phyloP scores from a whole-genome alignment of 805 yeast species.

The Sugiyamaella marilandica region DNA sequence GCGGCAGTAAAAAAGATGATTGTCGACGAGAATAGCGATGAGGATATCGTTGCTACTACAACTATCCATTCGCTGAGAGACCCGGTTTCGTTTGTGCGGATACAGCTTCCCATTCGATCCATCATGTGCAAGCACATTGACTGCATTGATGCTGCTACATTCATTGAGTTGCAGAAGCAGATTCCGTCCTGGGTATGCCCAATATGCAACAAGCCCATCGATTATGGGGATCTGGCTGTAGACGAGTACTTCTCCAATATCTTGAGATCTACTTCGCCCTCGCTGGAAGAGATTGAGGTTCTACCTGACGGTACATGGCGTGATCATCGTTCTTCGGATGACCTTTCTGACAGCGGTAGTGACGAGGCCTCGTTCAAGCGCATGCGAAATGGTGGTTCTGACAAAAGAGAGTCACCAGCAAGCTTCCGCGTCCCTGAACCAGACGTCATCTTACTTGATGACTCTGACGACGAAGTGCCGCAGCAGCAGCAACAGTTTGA shows the following conservation, averaged over 20 bases:
- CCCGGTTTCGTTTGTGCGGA: constrained; percentile 69
- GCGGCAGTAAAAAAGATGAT: constrained; percentile 49
- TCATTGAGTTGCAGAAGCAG: constrained; percentile 67
- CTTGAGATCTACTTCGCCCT: constrained; percentile 46
- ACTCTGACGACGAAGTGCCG: constrained; percentile 11
- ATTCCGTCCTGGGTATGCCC: constrained; percentile 89
- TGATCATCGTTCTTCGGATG: constrained; percentile 8
- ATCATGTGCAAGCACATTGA: constrained; percentile 71
- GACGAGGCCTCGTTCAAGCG: constrained; percentile 4
- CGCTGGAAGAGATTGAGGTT: constrained; percentile 62
- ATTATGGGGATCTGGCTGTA: constrained; percentile 56
- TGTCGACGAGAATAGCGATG: constrained; percentile 51
- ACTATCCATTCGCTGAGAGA: constrained; percentile 67
- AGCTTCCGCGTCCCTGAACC: background rate
- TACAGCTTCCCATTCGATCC: constrained; percentile 69
- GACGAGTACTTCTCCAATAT: constrained; percentile 72
- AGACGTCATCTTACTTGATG: constrained; percentile 9
- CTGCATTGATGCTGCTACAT: constrained; percentile 81
- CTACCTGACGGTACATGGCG: constrained; percentile 72
- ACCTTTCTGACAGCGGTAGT: constrained; percentile 4
- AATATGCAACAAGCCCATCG: constrained; percentile 55
- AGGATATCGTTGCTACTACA: constrained; percentile 63
- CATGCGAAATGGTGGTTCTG: background rate
- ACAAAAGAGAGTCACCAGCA: background rate
- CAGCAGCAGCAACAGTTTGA: background rate